Base-by-base conservation (phyloP, 345 rosid genomes). In the Eucalyptus guilfoylei region DNA sequence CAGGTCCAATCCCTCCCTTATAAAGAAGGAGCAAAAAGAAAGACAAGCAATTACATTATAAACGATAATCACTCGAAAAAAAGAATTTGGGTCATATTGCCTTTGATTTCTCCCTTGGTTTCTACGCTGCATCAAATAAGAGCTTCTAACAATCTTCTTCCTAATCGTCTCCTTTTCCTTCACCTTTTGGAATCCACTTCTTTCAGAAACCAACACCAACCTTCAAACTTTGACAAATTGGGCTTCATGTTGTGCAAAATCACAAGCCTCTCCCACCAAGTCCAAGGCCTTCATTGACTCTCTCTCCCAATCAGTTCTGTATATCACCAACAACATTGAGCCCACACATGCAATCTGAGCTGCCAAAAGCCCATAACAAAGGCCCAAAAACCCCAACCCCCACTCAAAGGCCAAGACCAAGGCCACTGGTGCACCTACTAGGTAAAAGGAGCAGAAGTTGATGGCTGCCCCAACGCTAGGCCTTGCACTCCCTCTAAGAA, bases 351-450 rank as follows among this genome's bases (percentile, higher is more conserved):
- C 94, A 47, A 96, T 48, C 91, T 96, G 99, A 90, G 99, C 98
- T 15, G 94, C 96, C 49, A 97, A 91, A 44, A 97, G 95, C 50
- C 99, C 99, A 87, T 95, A 97, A 72, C 98, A 96, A 9, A 97
- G 96, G 83, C 99, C 99, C 95, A 94, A 86, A 91, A 97, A 96
- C 85, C 99, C 96, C 86, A 93, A 80, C 21, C 90, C 90, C 95
- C 92, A 94, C 89, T 90, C 93, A 90, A 97, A 97, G 81, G 93
- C 96, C 89, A 97, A 81, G 32, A 91, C 89, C 62, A 96, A 48
- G 11, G 98, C 99, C 86, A 94, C 90, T 19, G 98, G 99, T 44
- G 98, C 96, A 86, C 99, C 99, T 91, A 96, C 96, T 87, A 96
- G 50, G 91, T 96, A 96, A 90, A 96, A 96, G 19, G 98, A 94